A percentile compares a stretch with the other conserved stretches of the same genome.
Evolutionary conservation across 495 filamentous ascomycete species (phyloP).

Genomic region (Neurospora sp.): DNA sequence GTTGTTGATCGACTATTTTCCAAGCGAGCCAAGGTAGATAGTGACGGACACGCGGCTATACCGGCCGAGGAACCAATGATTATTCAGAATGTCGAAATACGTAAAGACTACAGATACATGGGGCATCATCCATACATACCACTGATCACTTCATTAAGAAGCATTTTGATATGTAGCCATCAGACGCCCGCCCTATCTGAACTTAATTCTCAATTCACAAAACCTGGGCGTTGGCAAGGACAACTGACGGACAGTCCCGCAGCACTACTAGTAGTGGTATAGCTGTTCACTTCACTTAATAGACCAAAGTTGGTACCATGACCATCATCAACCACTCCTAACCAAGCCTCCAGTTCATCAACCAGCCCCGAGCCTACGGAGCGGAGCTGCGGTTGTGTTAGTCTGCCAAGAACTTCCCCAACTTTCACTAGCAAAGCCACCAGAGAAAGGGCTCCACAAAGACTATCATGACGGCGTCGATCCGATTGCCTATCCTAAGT

Average conservation of each 20-base stretch:
- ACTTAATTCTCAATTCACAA: not conserved
- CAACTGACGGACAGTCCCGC: not conserved
- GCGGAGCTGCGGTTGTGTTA: not conserved
- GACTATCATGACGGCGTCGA: not conserved
- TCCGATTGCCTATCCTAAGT: not conserved
- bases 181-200: not conserved
- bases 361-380: not conserved
- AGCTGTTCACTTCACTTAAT: not conserved
- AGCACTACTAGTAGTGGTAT: not conserved
- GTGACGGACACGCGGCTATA: not conserved
- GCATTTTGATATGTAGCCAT: not conserved
- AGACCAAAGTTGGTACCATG: not conserved
- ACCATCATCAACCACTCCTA: not conserved
- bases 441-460: not conserved
- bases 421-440: not conserved
- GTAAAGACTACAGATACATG: not conserved
- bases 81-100: not conserved
- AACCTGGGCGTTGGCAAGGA: not conserved
- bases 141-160: not conserved
- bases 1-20: not conserved
- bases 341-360: not conserved
- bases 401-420: not conserved
- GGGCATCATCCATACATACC: not conserved
- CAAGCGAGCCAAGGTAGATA: too few relatives aligned
- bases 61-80: not conserved